Evolutionary conservation across 371 early-diverging fungal genomes (phyloP).

Genomic region (Funneliformis caledonium): DNA sequence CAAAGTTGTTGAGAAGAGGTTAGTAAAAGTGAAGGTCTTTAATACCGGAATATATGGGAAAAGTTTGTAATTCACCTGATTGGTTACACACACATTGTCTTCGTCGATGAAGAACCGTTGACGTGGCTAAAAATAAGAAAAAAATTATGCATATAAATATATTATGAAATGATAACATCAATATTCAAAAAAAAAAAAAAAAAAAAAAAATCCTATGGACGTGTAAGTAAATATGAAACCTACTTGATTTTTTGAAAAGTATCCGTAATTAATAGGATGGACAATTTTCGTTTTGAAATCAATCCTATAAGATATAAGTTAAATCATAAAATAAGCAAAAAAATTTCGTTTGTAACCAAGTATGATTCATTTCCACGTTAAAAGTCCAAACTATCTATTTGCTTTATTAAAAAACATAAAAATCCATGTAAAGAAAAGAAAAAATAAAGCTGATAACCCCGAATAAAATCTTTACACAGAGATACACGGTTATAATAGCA

Average conservation of each 20-base stretch:
- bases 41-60: neutral
- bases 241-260: conserved; percentile 61
- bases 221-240: neutral
- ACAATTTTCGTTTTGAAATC: conserved; percentile 60
- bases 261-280: conserved; percentile 71
- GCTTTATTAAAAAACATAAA: no score
- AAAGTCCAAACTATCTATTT: neutral
- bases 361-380: no score
- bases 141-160: no score
- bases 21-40: neutral
- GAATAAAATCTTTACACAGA: no score
- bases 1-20: neutral
- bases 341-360: neutral
- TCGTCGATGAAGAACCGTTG: conserved; percentile 39
- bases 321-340: neutral
- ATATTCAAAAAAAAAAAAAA: neutral
- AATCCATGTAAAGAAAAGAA: neutral
- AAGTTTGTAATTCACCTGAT: conserved; percentile 11
- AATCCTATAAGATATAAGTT: conserved; percentile 40
- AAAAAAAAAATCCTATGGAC: conserved; percentile 8
- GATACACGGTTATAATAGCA: no score
- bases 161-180: neutral
- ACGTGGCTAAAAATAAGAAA: conserved; percentile 30
- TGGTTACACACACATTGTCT: conserved; percentile 37
- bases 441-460: neutral